Evolutionary conservation across 75 land plant species (phyloP).

Genomic region (Gnetum montanum): DNA sequence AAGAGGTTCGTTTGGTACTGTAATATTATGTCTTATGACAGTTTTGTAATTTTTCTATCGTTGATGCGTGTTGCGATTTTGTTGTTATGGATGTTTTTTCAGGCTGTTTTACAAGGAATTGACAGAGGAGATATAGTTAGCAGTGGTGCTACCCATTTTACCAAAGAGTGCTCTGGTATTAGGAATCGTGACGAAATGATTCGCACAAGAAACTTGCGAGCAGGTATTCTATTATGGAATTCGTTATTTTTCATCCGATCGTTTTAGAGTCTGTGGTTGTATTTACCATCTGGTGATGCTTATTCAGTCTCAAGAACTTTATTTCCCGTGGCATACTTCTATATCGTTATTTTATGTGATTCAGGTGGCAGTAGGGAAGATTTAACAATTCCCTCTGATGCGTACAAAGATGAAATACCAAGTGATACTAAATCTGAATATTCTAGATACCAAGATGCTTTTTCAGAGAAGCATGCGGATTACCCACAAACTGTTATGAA

Average conservation of each 20-base stretch:
- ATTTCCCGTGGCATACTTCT: too few species aligned
- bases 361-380: conserved; percentile 47
- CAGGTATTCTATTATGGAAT: conserved; percentile 36
- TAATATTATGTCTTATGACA: background rate
- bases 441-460: conserved; percentile 6
- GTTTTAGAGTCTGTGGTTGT: background rate
- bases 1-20: conserved; percentile 52
- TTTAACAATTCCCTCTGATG: conserved; percentile 14
- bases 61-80: background rate
- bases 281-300: background rate
- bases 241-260: too few species aligned
- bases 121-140: conserved; percentile 82
- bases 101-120: conserved; percentile 76
- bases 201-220: conserved; percentile 34
- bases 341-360: too few species aligned
- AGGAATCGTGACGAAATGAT: conserved; percentile 33
- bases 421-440: conserved; percentile 7
- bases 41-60: background rate
- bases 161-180: conserved; percentile 50
- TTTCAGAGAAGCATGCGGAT: too few species aligned
- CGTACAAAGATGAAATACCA: conserved; percentile 14
- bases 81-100: conserved; percentile 1
- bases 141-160: conserved; percentile 62
- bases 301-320: background rate
- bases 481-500: conserved; percentile 3